phyloP scores from a whole-genome alignment of 257 asterid species.

The Rehmannia glutinosa region DNA sequence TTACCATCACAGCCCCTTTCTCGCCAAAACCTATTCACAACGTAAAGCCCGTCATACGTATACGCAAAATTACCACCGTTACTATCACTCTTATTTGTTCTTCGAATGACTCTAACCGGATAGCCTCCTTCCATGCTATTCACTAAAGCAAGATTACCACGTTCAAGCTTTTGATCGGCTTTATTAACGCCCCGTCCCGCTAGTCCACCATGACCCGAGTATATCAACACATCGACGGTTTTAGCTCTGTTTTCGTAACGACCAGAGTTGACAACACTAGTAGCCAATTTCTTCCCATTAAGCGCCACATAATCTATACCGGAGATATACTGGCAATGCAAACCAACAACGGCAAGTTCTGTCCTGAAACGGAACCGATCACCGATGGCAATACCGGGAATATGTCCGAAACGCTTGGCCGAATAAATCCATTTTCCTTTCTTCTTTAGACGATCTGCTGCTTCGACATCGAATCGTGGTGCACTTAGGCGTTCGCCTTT shows the following conservation, averaged over 20 bases:
- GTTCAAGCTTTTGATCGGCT: slow-evolving; percentile 37
- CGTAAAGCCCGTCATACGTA: slow-evolving; percentile 41
- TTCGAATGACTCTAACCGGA: slow-evolving; percentile 40
- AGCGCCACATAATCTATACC: slow-evolving; percentile 46
- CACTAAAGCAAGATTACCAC: slow-evolving; percentile 58
- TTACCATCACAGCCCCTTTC: slow-evolving; percentile 28
- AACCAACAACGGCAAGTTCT: slow-evolving; percentile 61
- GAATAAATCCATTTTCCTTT: slow-evolving; percentile 6
- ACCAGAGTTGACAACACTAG: slow-evolving; percentile 69
- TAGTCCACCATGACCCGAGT: slow-evolving; percentile 71
- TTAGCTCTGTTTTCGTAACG: slow-evolving; percentile 35
- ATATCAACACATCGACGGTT: slow-evolving; percentile 38
- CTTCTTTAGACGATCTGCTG: slow-evolving; percentile 11
- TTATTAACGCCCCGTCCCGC: slow-evolving; percentile 24
- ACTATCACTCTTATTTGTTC: background rate
- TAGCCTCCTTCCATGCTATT: slow-evolving; percentile 37
- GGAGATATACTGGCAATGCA: slow-evolving; percentile 37
- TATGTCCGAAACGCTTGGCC: slow-evolving; percentile 39
- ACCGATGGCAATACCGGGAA: slow-evolving; percentile 69
- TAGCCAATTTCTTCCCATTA: slow-evolving; percentile 42
- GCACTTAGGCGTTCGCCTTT: background rate
- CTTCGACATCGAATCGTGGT: slow-evolving; percentile 1
- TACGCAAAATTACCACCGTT: background rate
- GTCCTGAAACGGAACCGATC: slow-evolving; percentile 59
- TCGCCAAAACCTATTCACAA: slow-evolving; percentile 17